Percentiles rank a stretch among this genome's conserved stretches.
Conservation (phyloP, 345 rosid genomes). For the Physaria fendleri region DNA sequence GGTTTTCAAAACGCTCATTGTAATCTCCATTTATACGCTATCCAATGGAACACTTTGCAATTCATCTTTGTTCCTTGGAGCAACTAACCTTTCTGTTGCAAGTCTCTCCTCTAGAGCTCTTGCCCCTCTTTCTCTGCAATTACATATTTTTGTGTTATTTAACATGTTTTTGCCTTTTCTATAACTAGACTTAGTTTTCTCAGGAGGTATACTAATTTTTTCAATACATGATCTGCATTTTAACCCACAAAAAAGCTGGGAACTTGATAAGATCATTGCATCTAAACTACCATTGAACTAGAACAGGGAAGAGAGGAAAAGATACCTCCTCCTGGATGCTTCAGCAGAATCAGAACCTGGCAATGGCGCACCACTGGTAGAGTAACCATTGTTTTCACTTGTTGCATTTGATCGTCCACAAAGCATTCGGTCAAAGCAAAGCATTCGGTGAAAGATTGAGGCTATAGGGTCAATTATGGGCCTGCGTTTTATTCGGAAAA, state of each 20-base stretch:
- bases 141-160: neutral
- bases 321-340: constrained; percentile 92
- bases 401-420: constrained; percentile 65
- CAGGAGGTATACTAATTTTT: neutral
- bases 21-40: constrained; percentile 41
- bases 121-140: constrained; percentile 95
- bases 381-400: constrained; percentile 42
- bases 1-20: constrained; percentile 16
- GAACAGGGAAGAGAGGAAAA: neutral
- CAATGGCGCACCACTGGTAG: constrained; percentile 57
- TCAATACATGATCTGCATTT: neutral
- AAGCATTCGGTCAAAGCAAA: constrained; percentile 74
- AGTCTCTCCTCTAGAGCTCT: constrained; percentile 95
- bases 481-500: constrained; percentile 33
- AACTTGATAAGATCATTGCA: neutral
- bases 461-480: constrained; percentile 83
- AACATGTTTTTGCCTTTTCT: neutral
- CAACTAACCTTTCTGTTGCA: constrained; percentile 65
- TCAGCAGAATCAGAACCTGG: constrained; percentile 96
- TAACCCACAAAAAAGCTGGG: neutral
- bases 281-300: neutral
- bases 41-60: constrained; percentile 48
- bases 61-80: constrained; percentile 47
- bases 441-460: constrained; percentile 69
- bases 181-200: neutral